Percentiles rank a stretch among this genome's conserved stretches.
These are phyloP conservation scores for Hyphodiscus hymeniophilus DNA, from an alignment of 495 filamentous ascomycete species.

Conservation along the genomic window DNA sequence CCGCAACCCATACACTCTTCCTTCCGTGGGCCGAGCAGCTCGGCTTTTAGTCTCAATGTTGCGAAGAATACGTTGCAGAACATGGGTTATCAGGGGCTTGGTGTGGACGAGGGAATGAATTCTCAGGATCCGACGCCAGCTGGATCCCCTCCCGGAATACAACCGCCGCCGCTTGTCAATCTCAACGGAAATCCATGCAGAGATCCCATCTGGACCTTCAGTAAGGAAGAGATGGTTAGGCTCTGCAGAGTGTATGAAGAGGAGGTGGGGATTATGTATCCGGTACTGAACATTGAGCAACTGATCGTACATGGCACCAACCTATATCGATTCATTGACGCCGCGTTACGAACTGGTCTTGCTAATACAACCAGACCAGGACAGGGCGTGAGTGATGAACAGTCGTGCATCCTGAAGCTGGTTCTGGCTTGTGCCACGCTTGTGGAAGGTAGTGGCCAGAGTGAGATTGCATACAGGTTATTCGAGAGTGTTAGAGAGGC, in stretches of 20 bases:
- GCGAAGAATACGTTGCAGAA: conserved; percentile 80
- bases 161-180: conserved; percentile 29
- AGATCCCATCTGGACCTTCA: conserved; percentile 71
- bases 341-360: conserved; percentile 49
- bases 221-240: conserved; percentile 61
- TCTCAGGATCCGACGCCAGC: conserved; percentile 50
- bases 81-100: conserved; percentile 66
- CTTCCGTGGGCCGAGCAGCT: conserved; percentile 82
- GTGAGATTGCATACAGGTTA: conserved; percentile 58
- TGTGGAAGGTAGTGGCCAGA: conserved; percentile 68
- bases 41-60: conserved; percentile 76
- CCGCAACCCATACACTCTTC: conserved; percentile 40
- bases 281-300: conserved; percentile 61
- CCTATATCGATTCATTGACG: conserved; percentile 47
- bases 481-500: conserved; percentile 62
- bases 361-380: conserved; percentile 42
- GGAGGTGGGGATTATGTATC: conserved; percentile 83
- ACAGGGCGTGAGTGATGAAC: conserved; percentile 57
- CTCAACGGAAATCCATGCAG: conserved; percentile 30
- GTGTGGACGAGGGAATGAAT: conserved; percentile 36
- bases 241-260: conserved; percentile 70
- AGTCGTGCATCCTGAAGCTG: conserved; percentile 67
- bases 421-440: conserved; percentile 67
- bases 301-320: conserved; percentile 55
- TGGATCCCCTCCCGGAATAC: conserved; percentile 33